Evolutionary conservation across 192 early-diverging fungal genomes (phyloP).

Genomic region (Backusella luteola): DNA sequence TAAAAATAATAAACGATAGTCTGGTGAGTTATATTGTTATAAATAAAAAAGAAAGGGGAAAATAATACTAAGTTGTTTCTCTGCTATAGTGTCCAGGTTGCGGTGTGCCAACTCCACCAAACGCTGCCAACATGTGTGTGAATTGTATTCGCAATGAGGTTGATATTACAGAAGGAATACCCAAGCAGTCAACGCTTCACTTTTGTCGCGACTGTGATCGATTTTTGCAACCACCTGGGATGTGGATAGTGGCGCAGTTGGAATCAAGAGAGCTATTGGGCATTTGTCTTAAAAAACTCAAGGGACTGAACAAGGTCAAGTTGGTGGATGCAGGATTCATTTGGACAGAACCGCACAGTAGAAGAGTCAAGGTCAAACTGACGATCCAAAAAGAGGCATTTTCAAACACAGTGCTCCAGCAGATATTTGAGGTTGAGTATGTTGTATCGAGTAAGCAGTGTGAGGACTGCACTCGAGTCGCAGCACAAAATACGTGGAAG

Average conservation of each 20-base stretch:
- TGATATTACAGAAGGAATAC: constrained; percentile 98
- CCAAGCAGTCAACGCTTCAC: constrained; percentile 95
- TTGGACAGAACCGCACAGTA: constrained; percentile 91
- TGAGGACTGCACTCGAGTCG: constrained; percentile 90
- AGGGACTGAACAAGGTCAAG: constrained; percentile 88
- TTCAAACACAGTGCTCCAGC: constrained; percentile 91
- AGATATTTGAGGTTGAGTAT: constrained; percentile 95
- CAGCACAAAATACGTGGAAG: constrained; percentile 98
- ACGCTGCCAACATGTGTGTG: constrained; percentile 98
- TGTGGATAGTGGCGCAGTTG: constrained; percentile 85
- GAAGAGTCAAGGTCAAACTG: constrained; percentile 94
- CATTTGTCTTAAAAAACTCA: constrained; percentile 90
- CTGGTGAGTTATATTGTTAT: background rate
- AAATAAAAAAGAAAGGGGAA: background rate
- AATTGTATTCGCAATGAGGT: constrained; percentile 96
- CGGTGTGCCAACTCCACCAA: constrained; percentile 91
- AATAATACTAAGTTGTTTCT: background rate
- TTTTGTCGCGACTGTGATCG: constrained; percentile 97
- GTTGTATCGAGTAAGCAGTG: constrained; percentile 91
- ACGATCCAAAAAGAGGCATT: constrained; percentile 99
- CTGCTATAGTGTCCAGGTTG: constrained; percentile 51
- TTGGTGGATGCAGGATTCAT: constrained; percentile 97
- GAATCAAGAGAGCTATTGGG: constrained; percentile 91
- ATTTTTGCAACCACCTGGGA: constrained; percentile 91
- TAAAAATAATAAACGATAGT: background rate